Base-by-base conservation (phyloP, 768 basidiomycete genomes). In the Gautieria morchelliformis region DNA sequence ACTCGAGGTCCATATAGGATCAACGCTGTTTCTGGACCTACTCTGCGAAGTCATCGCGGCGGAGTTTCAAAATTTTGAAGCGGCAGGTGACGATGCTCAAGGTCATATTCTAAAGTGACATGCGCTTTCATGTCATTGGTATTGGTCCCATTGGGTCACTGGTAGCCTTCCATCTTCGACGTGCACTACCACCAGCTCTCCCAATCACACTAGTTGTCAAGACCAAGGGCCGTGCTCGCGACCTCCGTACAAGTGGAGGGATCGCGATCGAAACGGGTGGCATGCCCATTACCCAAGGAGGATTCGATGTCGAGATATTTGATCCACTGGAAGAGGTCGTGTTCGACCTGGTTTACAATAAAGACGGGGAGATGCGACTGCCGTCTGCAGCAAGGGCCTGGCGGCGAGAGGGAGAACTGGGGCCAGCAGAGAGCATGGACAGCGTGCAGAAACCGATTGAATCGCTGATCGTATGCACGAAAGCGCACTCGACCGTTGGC, bases 131-230 rank as follows among this genome's bases (percentile, higher is more conserved):
- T 72, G 65, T 89, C 61, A 76, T 89, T 61, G 92, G 93, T 63
- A 69, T 92, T 42, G 92, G 92, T 50, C 78, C 91, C 45, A 80
- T 95, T 60, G 94, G 94, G 55, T 81, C 82, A 30, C 81, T 97
- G 58, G 61, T 97, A 61, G 79, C 93, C 15, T 82, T 87, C 68
- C 80, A 94, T 67, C 79, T 97, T 41, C 84, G 89, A 41, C 75
- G 75, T 51, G 69, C 74, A 53, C 73, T 89, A 52, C 75, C 81
- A 19, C 59, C 67, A 30, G 63, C 70, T 15, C 75, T 83, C 62
- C 67, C 78, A 44, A 74, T 95, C 64, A 79, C 81, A 24, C 81
- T 93, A 66, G 81, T 96, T 57, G 80, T 88, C 70, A 83, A 78
- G 63, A 75, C 70, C 1, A 62, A 69, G 5, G 63, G 64, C n/a